These are phyloP conservation scores for Colletotrichum abscissum DNA, from an alignment of 2,329 filamentous ascomycete species.

Conservation along the genomic window DNA sequence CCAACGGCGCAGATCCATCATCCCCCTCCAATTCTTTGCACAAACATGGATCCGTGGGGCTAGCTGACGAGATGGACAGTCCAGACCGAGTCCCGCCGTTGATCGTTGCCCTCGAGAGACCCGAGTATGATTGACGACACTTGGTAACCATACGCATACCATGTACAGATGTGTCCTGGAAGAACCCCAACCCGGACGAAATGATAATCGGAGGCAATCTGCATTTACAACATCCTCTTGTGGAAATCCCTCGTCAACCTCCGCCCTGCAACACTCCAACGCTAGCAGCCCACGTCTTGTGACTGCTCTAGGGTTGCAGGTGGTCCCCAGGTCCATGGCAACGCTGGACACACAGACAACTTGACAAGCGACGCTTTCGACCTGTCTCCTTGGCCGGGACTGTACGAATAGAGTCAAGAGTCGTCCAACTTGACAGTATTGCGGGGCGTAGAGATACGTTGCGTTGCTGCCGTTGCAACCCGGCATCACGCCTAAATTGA, in stretches of 20 bases:
- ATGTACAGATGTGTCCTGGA: neutral
- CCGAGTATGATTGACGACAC: neutral
- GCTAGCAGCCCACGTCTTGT: neutral
- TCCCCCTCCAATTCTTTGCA: neutral
- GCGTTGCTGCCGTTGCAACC: neutral
- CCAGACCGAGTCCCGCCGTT: slow-evolving; percentile 3
- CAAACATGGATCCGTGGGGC: neutral
- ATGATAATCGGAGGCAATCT: slow-evolving; percentile 26
- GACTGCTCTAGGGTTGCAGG: neutral
- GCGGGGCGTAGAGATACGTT: neutral
- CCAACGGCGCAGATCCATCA: neutral
- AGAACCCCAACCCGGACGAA: slow-evolving; percentile 13
- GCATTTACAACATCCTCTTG: slow-evolving; percentile 3
- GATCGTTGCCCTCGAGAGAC: slow-evolving; percentile 13
- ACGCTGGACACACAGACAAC: no score
- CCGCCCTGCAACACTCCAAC: neutral
- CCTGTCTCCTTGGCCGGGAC: no score
- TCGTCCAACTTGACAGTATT: neutral
- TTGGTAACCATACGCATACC: neutral
- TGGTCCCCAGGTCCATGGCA: no score
- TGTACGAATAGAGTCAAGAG: no score
- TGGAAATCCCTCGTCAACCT: slow-evolving; percentile 18
- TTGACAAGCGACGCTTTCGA: no score
- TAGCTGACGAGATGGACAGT: neutral
- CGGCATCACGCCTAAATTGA: slow-evolving; percentile 7